Conservation (phyloP, 768 basidiomycete genomes). For the Lactarius tabidus region DNA sequence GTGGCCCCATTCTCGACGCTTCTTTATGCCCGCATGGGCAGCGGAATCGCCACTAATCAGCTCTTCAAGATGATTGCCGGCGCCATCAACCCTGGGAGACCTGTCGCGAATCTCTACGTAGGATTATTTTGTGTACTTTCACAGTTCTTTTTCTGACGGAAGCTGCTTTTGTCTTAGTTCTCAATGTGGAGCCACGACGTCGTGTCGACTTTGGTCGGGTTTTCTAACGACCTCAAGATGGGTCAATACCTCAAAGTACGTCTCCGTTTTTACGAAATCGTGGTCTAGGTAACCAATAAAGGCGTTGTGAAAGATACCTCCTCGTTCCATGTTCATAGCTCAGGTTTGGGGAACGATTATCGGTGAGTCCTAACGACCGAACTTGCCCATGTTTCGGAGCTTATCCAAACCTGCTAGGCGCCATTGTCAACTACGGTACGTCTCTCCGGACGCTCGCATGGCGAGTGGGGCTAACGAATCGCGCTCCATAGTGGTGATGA, state of each 20-base stretch:
- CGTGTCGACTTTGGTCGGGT: conserved; percentile 47
- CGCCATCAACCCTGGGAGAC: conserved; percentile 55
- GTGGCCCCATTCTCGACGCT: conserved; percentile 52
- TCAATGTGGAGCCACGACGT: conserved; percentile 67
- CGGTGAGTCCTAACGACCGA: conserved; percentile 30
- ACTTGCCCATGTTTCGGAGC: neutral
- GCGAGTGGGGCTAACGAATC: conserved; percentile 27
- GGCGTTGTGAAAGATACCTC: conserved; percentile 51
- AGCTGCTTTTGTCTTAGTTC: conserved; percentile 38
- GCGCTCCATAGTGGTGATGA: conserved; percentile 50
- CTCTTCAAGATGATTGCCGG: conserved; percentile 65
- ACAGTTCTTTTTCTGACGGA: neutral
- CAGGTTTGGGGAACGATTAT: conserved; percentile 66
- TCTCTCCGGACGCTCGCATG: neutral
- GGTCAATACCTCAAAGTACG: conserved; percentile 39
- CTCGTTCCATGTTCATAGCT: conserved; percentile 59
- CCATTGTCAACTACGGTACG: conserved; percentile 37
- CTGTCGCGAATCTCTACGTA: conserved; percentile 68
- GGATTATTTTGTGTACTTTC: neutral
- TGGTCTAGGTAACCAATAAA: neutral
- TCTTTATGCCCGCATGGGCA: conserved; percentile 56
- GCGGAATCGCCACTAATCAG: conserved; percentile 55
- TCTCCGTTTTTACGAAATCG: neutral
- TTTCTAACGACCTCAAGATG: conserved; percentile 58
- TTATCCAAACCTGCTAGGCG: conserved; percentile 20